Conservation (phyloP, 2,329 filamentous ascomycete genomes). For the Cytospora chrysosperma region DNA sequence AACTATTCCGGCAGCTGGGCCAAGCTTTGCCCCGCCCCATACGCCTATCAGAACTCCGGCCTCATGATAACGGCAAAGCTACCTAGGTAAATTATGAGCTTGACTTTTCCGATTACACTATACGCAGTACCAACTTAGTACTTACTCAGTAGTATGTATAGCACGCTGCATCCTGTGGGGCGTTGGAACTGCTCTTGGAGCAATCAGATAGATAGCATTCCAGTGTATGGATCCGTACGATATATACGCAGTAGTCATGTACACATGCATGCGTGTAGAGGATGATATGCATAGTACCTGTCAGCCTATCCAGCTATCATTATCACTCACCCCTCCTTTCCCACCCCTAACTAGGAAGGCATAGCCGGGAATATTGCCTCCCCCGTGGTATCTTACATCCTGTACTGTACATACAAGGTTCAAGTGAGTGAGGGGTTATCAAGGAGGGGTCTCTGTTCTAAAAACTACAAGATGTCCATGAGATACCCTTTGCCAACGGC, state of each 20-base stretch:
- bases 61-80: not conserved
- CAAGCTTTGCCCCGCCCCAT: not conserved
- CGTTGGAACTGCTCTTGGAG: not conserved
- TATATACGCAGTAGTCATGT: too few species aligned
- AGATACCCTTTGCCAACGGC: slow-evolving; percentile 1
- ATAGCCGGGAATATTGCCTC: not conserved
- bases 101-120: not conserved
- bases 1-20: not conserved
- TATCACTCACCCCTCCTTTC: not conserved
- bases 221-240: too few species aligned
- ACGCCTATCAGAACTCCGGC: not conserved
- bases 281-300: not conserved
- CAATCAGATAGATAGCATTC: not conserved
- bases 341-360: slow-evolving; percentile 6
- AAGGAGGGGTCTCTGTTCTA: slow-evolving; percentile 5
- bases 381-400: not conserved
- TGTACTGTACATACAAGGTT: too few species aligned
- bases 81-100: not conserved
- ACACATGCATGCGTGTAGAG: too few species aligned
- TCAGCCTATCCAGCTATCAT: not conserved
- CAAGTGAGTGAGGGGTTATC: slow-evolving; percentile 7
- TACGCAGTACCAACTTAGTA: too few species aligned
- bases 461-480: slow-evolving; percentile 3
- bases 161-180: not conserved
- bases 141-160: too few species aligned